Evolutionary conservation across 148 eudicot genomes (phyloP), one percentile per base, ranked within the genome.

Genomic region (Fagopyrum esculentum): DNA sequence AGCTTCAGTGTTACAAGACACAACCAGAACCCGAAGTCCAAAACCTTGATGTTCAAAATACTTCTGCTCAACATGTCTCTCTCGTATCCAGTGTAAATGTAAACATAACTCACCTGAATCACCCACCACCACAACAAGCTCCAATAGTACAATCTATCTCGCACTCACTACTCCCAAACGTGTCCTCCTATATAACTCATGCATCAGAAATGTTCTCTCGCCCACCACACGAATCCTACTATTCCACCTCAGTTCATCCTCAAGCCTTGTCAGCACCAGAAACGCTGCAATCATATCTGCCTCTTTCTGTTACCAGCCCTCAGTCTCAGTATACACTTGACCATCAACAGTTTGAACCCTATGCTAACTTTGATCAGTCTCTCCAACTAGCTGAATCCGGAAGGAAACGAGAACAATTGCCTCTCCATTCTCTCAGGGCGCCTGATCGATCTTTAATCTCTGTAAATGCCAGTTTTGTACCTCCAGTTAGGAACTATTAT

Each of bases 31-130:
- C 45, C 9, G 19, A 66, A 35, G 40, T 17, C 47, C 9, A 13
- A 40, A 64, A 64, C 70, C 45, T 9, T 40, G 70, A 40, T 40
- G 45, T 43, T 35, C 71, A 66, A 66, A 66, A 5, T 63, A 63
- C 45, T 17, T 22, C 10, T 17, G 30, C 63, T 22, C 63, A 57
- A 6, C 63, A 26, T 2, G 6, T 9, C 11, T 11, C 69, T 30
- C 44, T 30, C n/a, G 4, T 63, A 30, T 35, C 16, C 12, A 29
- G 69, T 12, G 7, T 44, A 29, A 26, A 3, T 0, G 46, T 45
- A 66, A 66, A 19, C 35, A 7, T 22, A 22, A 9, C 12, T 59
- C 64, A 59, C 22, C 40, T 59, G 10, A 19, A 59, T 22, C 30
- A 59, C 8, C 64, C 64, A 59, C 64, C 11, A 22, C 64, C 30